Conservation (phyloP, 176 grass and related monocot species). For the Rhynchospora breviuscula region DNA sequence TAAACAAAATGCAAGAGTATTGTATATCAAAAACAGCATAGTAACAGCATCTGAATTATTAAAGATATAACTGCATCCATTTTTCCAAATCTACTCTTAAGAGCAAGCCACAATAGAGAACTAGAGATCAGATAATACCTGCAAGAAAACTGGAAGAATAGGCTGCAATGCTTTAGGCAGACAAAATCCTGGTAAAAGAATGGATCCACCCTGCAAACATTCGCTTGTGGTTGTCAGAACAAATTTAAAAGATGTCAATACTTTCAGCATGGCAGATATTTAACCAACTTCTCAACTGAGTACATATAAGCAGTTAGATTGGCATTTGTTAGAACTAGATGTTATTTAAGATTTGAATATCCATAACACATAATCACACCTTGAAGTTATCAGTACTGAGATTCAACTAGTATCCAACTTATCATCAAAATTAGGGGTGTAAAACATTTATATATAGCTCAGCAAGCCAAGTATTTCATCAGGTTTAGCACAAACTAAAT, state of each 20-base stretch:
- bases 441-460: background rate
- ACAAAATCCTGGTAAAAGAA: slow-evolving; percentile 90
- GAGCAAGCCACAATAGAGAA: slow-evolving; percentile 21
- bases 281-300: background rate
- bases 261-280: background rate
- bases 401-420: background rate
- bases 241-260: background rate
- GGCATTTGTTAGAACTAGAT: background rate
- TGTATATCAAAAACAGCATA: background rate
- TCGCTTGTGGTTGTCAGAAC: slow-evolving; percentile 29
- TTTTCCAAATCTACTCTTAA: background rate
- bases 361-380: background rate
- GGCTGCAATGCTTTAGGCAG: slow-evolving; percentile 88
- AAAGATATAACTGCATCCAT: slow-evolving; percentile 6
- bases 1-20: background rate
- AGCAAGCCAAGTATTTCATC: background rate
- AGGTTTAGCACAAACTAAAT: background rate
- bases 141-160: slow-evolving; percentile 87
- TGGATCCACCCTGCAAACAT: slow-evolving; percentile 66
- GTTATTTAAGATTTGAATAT: background rate
- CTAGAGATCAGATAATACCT: slow-evolving; percentile 44
- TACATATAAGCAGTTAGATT: background rate
- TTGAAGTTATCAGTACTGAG: background rate
- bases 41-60: background rate
- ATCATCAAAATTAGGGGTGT: background rate